phyloP scores from a whole-genome alignment of 257 asterid species.

The Solanum rostratum region DNA sequence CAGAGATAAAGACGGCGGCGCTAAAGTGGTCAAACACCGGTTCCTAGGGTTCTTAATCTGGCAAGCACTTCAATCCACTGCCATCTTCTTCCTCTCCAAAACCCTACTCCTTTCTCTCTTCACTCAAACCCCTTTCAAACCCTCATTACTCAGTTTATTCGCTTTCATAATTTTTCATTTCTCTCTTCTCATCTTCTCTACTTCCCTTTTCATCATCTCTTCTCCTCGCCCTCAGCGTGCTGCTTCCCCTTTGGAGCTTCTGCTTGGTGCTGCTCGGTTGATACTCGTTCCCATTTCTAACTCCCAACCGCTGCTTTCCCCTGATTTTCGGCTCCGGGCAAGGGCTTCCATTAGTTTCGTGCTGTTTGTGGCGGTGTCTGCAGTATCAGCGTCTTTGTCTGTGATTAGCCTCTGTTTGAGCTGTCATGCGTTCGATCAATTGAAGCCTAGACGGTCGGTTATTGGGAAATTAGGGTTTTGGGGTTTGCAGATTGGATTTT shows the following conservation, averaged over 20 bases:
- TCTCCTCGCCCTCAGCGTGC: conserved; percentile 46
- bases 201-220: conserved; percentile 55
- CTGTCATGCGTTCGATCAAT: conserved; percentile 17
- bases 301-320: conserved; percentile 10
- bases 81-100: conserved; percentile 39
- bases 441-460: conserved; percentile 13
- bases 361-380: conserved; percentile 44
- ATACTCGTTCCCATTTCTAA: conserved; percentile 38
- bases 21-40: conserved; percentile 43
- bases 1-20: conserved; percentile 46
- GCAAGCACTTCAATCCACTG: conserved; percentile 63
- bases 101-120: conserved; percentile 41
- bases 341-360: conserved; percentile 55
- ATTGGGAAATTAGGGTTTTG: conserved; percentile 50
- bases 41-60: conserved; percentile 73
- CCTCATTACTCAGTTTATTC: conserved; percentile 26
- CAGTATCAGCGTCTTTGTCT: conserved; percentile 33
- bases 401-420: conserved; percentile 53
- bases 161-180: conserved; percentile 49
- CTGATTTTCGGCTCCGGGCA: conserved; percentile 28
- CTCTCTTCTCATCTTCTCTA: conserved; percentile 39
- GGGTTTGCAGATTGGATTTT: conserved; percentile 51
- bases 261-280: conserved; percentile 34
- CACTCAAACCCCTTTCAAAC: conserved; percentile 17
- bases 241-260: conserved; percentile 52